Percentiles rank a stretch among this genome's conserved stretches.
These are phyloP conservation scores for Sporothrix variecibatus DNA, from an alignment of 2,329 filamentous ascomycete species.

Conservation along the genomic window DNA sequence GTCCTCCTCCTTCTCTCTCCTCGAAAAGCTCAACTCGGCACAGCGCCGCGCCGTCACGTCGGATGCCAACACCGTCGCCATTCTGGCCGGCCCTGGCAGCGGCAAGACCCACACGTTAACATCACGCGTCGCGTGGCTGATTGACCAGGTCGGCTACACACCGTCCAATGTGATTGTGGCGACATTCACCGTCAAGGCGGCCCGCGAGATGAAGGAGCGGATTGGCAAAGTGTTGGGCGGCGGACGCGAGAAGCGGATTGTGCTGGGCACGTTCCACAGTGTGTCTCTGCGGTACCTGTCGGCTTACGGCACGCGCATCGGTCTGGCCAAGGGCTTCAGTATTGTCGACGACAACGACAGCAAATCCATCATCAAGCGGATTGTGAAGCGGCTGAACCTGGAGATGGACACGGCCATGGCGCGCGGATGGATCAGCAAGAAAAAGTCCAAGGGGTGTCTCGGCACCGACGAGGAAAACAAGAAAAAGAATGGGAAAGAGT, in stretches of 20 bases:
- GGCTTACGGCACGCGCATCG: slow-evolving; percentile 81
- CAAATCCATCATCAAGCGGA: slow-evolving; percentile 75
- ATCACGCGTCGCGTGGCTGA: slow-evolving; percentile 85
- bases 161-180: slow-evolving; percentile 92
- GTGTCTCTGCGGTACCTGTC: slow-evolving; percentile 83
- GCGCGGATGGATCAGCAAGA: slow-evolving; percentile 74
- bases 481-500: slow-evolving; percentile 38
- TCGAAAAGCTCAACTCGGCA: slow-evolving; percentile 52
- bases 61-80: slow-evolving; percentile 58
- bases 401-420: slow-evolving; percentile 65
- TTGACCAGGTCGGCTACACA: slow-evolving; percentile 68
- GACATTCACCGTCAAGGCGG: slow-evolving; percentile 96
- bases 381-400: slow-evolving; percentile 73
- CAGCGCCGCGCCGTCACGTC: slow-evolving; percentile 60
- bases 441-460: slow-evolving; percentile 58
- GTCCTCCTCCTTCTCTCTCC: slow-evolving; percentile 36
- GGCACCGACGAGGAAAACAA: slow-evolving; percentile 44
- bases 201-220: slow-evolving; percentile 87
- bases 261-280: slow-evolving; percentile 93
- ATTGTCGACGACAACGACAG: slow-evolving; percentile 87
- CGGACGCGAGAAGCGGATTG: slow-evolving; percentile 71
- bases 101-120: slow-evolving; percentile 97
- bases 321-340: slow-evolving; percentile 78
- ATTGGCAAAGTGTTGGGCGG: slow-evolving; percentile 80
- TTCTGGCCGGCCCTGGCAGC: slow-evolving; percentile 67